Conservation (phyloP, 2,329 filamentous ascomycete genomes). For the Pseudocercospora vitis region DNA sequence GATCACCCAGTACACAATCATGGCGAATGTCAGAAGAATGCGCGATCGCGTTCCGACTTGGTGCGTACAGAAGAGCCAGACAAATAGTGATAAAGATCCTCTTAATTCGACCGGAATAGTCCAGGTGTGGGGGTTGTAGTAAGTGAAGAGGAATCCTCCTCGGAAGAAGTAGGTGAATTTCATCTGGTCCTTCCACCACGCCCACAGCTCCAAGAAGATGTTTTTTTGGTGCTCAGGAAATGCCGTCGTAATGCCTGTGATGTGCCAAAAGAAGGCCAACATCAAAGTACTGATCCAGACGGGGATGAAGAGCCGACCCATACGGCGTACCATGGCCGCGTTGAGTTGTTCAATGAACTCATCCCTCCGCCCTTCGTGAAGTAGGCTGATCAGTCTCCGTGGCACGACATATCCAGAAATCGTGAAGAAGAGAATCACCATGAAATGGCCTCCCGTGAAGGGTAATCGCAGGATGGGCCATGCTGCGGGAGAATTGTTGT, state of each 20-base stretch:
- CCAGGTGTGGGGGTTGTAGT: constrained; percentile 47
- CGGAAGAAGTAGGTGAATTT: constrained; percentile 68
- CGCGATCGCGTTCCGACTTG: constrained; percentile 22
- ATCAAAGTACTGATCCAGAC: constrained; percentile 57
- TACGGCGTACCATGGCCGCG: constrained; percentile 52
- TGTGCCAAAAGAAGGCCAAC: constrained; percentile 56
- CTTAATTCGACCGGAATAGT: constrained; percentile 64
- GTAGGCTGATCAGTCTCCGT: constrained; percentile 42
- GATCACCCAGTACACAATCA: constrained; percentile 24
- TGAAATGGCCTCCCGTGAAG: constrained; percentile 62
- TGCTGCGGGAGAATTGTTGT: constrained; percentile 46
- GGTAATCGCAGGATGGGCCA: constrained; percentile 61
- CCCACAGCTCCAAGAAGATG: constrained; percentile 52
- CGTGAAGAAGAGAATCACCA: constrained; percentile 54
- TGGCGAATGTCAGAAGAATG: constrained; percentile 23
- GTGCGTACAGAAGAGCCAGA: constrained; percentile 54
- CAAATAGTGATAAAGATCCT: constrained; percentile 64
- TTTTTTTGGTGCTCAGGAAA: constrained; percentile 38
- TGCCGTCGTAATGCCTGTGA: constrained; percentile 50
- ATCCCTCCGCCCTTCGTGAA: constrained; percentile 37
- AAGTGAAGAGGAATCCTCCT: constrained; percentile 35
- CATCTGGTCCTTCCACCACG: constrained; percentile 57
- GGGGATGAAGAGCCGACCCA: constrained; percentile 50
- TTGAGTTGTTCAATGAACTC: constrained; percentile 46
- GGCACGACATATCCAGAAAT: constrained; percentile 54